phyloP scores from a whole-genome alignment of 2,329 filamentous ascomycete species.

The Scortechinia acanthostroma region DNA sequence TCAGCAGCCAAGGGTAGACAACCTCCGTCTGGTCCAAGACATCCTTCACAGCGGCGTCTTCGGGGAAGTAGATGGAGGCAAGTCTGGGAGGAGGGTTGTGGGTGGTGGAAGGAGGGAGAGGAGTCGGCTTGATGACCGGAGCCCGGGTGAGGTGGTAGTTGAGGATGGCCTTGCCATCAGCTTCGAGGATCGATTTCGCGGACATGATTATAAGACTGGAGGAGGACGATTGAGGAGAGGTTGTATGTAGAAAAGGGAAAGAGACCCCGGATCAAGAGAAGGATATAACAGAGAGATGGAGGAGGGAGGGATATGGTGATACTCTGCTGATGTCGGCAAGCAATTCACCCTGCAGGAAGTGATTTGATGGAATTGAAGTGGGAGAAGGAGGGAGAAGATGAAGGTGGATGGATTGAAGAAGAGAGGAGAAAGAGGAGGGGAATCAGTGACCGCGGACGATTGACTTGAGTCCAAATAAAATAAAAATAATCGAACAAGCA shows the following conservation, averaged over 20 bases:
- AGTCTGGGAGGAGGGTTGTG: slow-evolving; percentile 91
- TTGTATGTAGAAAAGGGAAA: slow-evolving; percentile 6
- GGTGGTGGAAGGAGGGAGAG: slow-evolving; percentile 73
- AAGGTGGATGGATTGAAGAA: neutral
- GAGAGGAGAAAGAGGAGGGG: neutral
- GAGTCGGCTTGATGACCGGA: slow-evolving; percentile 93
- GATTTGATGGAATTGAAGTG: neutral
- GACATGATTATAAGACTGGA: slow-evolving; percentile 75
- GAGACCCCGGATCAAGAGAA: too few relatives aligned
- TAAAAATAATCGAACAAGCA: too few relatives aligned
- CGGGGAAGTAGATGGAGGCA: slow-evolving; percentile 86
- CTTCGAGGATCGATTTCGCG: slow-evolving; percentile 95
- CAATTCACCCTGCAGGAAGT: too few relatives aligned
- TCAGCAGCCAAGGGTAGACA: slow-evolving; percentile 92
- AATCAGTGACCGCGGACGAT: too few relatives aligned
- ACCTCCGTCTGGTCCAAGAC: slow-evolving; percentile 92
- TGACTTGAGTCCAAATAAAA: too few relatives aligned
- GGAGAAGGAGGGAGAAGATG: neutral
- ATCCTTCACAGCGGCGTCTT: slow-evolving; percentile 73
- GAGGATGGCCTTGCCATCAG: slow-evolving; percentile 99
- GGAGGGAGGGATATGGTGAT: too few relatives aligned
- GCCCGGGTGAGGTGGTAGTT: slow-evolving; percentile 99
- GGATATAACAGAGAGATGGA: neutral
- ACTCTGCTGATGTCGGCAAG: too few relatives aligned
- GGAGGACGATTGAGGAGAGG: slow-evolving; percentile 12